phyloP scores from a whole-genome alignment of 2,329 filamentous ascomycete species.

The Monilinia fructigena region DNA sequence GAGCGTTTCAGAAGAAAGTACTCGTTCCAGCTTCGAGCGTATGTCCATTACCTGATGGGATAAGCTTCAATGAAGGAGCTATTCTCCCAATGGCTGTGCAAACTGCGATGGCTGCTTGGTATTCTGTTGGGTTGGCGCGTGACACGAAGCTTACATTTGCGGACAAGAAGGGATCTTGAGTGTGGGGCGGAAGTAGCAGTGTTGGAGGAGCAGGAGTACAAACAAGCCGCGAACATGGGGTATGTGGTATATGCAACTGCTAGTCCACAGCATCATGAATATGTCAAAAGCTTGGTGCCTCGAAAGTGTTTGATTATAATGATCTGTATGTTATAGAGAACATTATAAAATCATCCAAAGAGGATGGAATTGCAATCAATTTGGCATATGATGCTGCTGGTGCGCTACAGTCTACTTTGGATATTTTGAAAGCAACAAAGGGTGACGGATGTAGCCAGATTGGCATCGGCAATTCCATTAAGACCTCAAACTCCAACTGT shows the following conservation, averaged over 20 bases:
- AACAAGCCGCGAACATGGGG: constrained; percentile 45
- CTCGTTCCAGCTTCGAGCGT: constrained; percentile 31
- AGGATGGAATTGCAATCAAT: constrained; percentile 16
- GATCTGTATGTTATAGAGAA: constrained; percentile 28
- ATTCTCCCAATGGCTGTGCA: constrained; percentile 41
- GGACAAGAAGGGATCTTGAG: constrained; percentile 32
- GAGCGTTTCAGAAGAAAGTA: constrained; percentile 39
- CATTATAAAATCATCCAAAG: constrained; percentile 35
- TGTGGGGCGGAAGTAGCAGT: constrained; percentile 32
- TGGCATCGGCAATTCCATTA: constrained; percentile 54
- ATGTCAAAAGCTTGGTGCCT: constrained; percentile 29
- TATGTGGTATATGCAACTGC: constrained; percentile 44
- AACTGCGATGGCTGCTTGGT: constrained; percentile 41
- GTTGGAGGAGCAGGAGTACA: constrained; percentile 43
- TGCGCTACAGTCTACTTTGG: constrained; percentile 42
- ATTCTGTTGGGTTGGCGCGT: constrained; percentile 29
- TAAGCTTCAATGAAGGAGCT: constrained; percentile 39
- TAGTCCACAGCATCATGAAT: constrained; percentile 30
- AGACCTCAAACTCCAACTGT: constrained; percentile 45
- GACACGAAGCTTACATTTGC: constrained; percentile 18
- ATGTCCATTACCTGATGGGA: constrained; percentile 35
- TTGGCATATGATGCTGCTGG: constrained; percentile 22
- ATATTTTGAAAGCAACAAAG: constrained; percentile 55
- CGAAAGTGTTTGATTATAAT: constrained; percentile 30
- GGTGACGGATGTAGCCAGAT: constrained; percentile 47